phyloP scores from a whole-genome alignment of 257 asterid species.

The Nicotiana benthamiana region DNA sequence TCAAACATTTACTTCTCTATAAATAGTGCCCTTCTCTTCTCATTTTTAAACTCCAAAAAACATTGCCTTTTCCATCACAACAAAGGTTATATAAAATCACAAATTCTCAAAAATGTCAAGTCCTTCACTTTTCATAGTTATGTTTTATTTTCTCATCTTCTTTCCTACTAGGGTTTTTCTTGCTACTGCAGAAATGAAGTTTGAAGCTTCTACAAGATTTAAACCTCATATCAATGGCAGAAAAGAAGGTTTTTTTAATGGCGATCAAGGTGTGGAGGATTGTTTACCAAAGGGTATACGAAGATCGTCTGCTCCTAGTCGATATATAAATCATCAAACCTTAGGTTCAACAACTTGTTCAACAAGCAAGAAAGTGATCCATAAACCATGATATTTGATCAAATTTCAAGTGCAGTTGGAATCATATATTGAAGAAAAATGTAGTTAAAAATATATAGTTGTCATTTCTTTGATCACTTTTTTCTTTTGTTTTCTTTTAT shows the following conservation, averaged over 20 bases:
- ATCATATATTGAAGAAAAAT: background rate
- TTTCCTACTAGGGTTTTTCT: background rate
- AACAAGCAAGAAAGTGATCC: constrained; percentile 6
- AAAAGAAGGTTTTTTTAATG: background rate
- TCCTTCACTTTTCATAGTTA: background rate
- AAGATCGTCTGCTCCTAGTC: constrained; percentile 58
- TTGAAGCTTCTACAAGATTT: constrained; percentile 17
- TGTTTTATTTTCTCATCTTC: background rate
- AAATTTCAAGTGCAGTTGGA: background rate
- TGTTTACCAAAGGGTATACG: constrained; percentile 62
- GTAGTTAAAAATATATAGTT: background rate
- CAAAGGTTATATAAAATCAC: background rate
- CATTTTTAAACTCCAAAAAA: background rate
- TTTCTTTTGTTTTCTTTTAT: background rate
- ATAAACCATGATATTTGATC: constrained; percentile 30
- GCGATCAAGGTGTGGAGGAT: constrained; percentile 31
- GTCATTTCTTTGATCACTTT: background rate
- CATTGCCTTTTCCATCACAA: background rate
- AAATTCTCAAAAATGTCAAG: background rate
- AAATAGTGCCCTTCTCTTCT: constrained; percentile 7
- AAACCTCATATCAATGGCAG: constrained; percentile 16
- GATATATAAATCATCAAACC: constrained; percentile 44
- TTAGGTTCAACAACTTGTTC: constrained; percentile 29
- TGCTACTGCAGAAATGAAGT: constrained; percentile 7
- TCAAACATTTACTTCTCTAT: constrained; percentile 26